Evolutionary conservation across 2,329 filamentous ascomycete genomes (phyloP), one percentile per base, ranked within the genome.

Genomic region (Ceratocystis eucalypticola): DNA sequence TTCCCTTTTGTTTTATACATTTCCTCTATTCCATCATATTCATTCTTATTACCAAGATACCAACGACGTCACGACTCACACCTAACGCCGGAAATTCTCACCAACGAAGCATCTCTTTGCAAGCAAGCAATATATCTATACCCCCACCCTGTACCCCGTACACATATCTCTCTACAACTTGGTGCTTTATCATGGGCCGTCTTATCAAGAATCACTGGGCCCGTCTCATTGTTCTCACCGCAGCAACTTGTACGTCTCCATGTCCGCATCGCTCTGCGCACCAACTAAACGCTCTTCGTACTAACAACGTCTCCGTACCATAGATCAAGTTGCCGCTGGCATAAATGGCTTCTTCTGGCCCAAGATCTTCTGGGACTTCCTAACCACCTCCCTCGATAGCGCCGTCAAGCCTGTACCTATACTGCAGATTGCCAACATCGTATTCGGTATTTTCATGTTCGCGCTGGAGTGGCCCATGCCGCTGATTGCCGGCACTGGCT

Each of bases 151-250:
- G 12, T 20, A n/a, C 5, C 20, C 22, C 12, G n/a, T 59, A 59
- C 25, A 59, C 53, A 64, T 10, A 76, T 79, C 7, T 25, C 48
- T 5, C 48, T 41, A 41, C 37, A 12, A 41, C 37, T 12, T 4
- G 10, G 10, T 7, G 37, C 48, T 53, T 25, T 25, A 25, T 71
- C 69, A 99, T 99, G 94, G 94, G 94, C 77, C 94, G 88, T 78
- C 86, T 99, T 74, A 97, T 99, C 80, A 99, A 99, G 83, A 97
- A 97, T 80, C 94, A 99, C 80, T 96, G 91, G 91, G 94, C 91
- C 71, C 88, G 94, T 69, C 86, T 99, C 73, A 94, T 99, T 74
- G 83, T 96, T 76, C 80, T 99, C 74, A 90, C 89, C 33, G 91
- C 94, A 46, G 88, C 90, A 70, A 76, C 80, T 67, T 92, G 88